A percentile compares a stretch with the other conserved stretches of the same genome.
These are phyloP conservation scores for Trichoderma hamatum DNA, from an alignment of 2,329 filamentous ascomycete genomes.

Conservation along the genomic window DNA sequence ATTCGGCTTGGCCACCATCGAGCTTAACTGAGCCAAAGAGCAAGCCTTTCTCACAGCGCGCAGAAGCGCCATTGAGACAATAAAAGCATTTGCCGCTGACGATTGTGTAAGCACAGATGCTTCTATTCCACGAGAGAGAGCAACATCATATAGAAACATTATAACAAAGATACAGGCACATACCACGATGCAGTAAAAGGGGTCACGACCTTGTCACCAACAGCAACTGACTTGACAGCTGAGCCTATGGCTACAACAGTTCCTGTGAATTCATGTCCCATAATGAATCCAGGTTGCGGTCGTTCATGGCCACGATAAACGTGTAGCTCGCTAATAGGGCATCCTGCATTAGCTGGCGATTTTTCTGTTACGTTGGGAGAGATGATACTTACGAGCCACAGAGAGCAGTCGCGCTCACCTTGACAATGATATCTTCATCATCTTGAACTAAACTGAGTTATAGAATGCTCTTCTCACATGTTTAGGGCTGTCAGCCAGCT, in stretches of 20 bases:
- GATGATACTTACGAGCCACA: slow-evolving; percentile 75
- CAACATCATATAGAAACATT: too few species aligned
- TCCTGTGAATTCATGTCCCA: slow-evolving; percentile 89
- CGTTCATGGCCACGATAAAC: slow-evolving; percentile 81
- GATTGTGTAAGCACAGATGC: not conserved
- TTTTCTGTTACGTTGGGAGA: not conserved
- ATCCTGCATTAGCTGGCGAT: not conserved
- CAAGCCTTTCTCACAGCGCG: slow-evolving; percentile 70
- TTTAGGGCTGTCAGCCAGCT: not conserved
- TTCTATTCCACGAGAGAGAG: not conserved
- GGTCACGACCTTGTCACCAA: slow-evolving; percentile 78
- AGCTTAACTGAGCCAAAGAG: slow-evolving; percentile 72
- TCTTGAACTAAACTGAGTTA: slow-evolving; percentile 58
- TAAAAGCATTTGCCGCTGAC: slow-evolving; percentile 72
- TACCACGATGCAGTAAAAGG: slow-evolving; percentile 84
- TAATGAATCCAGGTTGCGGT: slow-evolving; percentile 64
- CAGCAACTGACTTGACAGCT: slow-evolving; percentile 67
- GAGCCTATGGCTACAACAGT: slow-evolving; percentile 68
- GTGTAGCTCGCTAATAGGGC: slow-evolving; percentile 66
- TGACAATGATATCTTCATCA: slow-evolving; percentile 76
- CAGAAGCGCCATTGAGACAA: slow-evolving; percentile 75
- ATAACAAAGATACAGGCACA: slow-evolving; percentile 30
- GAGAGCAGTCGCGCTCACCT: slow-evolving; percentile 79
- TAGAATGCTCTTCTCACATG: slow-evolving; percentile 25
- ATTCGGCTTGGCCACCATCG: slow-evolving; percentile 82